Percentiles rank a stretch among this genome's conserved stretches.
These are phyloP conservation scores for Podospora conica DNA, from an alignment of 495 filamentous ascomycete species.

Conservation along the genomic window DNA sequence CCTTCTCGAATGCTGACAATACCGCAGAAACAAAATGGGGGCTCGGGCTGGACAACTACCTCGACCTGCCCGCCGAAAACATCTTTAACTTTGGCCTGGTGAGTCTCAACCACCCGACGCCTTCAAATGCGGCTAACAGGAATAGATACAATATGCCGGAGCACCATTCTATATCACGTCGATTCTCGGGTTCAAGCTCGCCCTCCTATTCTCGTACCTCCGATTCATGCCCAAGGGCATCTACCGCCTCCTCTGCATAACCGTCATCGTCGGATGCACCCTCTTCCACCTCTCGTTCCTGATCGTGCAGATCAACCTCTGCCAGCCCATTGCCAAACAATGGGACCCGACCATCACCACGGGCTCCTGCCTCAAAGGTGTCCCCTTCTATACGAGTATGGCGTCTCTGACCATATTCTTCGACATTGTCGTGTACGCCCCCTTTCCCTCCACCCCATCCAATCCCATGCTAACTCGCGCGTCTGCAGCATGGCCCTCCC, in stretches of 20 bases:
- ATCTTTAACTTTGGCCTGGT: conserved; percentile 36
- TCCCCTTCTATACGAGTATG: conserved; percentile 40
- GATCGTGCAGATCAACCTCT: conserved; percentile 38
- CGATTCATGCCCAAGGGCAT: conserved; percentile 41
- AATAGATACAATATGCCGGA: conserved; percentile 34
- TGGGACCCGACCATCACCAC: conserved; percentile 37
- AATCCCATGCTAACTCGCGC: background rate
- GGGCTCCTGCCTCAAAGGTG: conserved; percentile 36
- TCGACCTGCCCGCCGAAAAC: conserved; percentile 31
- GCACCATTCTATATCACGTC: conserved; percentile 39
- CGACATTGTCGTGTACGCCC: conserved; percentile 41
- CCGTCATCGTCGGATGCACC: conserved; percentile 28
- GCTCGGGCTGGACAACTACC: conserved; percentile 27
- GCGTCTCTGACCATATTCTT: conserved; percentile 40
- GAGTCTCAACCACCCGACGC: background rate
- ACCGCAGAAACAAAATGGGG: conserved; percentile 39
- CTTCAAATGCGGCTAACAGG: conserved; percentile 1
- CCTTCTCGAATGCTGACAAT: background rate
- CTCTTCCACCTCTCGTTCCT: conserved; percentile 33
- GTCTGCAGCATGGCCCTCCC: conserved; percentile 38
- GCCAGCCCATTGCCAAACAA: conserved; percentile 41
- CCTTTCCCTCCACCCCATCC: background rate
- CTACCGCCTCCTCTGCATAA: conserved; percentile 34
- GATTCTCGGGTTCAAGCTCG: conserved; percentile 49
- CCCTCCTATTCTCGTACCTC: conserved; percentile 44